Evolutionary conservation across 2,329 filamentous ascomycete genomes (phyloP), one percentile per base, ranked within the genome.

Genomic region (Thielaviopsis ethacetica): DNA sequence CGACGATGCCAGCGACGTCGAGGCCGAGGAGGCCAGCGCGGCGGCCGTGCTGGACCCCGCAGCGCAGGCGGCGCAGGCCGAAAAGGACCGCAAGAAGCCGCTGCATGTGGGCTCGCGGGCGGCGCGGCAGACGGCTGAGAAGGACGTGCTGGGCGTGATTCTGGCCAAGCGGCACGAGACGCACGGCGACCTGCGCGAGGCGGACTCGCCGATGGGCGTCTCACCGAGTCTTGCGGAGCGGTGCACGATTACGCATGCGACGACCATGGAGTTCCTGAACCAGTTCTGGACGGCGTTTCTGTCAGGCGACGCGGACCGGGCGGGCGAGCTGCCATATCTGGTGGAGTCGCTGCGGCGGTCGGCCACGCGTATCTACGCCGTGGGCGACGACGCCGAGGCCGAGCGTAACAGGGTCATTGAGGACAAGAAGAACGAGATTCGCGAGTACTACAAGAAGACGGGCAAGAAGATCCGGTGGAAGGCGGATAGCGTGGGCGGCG

Each of bases 261-360:
- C 93, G 0, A 94, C 89, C 0, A 85, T 88, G 44, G 93, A 98
- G 67, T 98, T 97, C 66, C 75, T 98, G n/a, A 88, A 91, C 65
- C 94, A 97, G 69, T 98, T 98, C 73, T 98, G 91, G 91, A 80
- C 82, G 38, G 83, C 91, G 0, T 98, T 95, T 67, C 77, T 95
- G 26, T 96, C 91, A 0, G 91, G 91, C 15, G 88, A 96, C 67
- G 73, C 87, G 0, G 84, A 88, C 61, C 84, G 88, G 38, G 88
- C 88, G 0, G 77, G 78, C 50, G 91, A 98, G 71, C 77, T 96
- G 15, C 82, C 84, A 6, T 89, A 87, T 62, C 78, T 96, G 53
- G 83, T 86, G 7, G 88, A 95, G 68, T 91, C 90, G 10, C 76
- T 98, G 15, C 80, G 82, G 61, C 82, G 85, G 61, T 91, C 89